phyloP scores from a whole-genome alignment of 768 basidiomycete species.

The Neoboletus magnificus region DNA sequence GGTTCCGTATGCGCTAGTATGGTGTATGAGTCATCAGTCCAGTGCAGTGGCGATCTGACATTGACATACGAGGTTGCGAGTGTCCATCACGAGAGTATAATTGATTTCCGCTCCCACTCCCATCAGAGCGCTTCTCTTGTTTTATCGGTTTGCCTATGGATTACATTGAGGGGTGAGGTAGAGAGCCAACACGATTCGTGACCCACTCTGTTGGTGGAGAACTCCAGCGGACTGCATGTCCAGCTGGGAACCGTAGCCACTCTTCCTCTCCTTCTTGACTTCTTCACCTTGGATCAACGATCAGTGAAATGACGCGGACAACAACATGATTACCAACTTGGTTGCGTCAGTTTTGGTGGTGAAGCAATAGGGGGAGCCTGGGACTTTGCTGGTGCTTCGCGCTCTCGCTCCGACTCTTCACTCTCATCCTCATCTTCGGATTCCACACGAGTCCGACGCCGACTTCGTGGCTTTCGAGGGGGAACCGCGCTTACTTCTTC shows the following conservation, averaged over 20 bases:
- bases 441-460: conserved; percentile 6
- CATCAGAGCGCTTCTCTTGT: conserved; percentile 14
- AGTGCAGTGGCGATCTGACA: not conserved
- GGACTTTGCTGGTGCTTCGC: not conserved
- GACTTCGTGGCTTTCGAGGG: conserved; percentile 1
- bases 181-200: not conserved
- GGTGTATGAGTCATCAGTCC: not conserved
- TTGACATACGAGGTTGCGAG: conserved; percentile 13
- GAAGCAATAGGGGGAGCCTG: not conserved
- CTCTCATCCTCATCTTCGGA: conserved; percentile 9
- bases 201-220: conserved; percentile 5
- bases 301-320: not conserved
- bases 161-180: not conserved
- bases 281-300: not conserved
- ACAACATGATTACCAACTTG: not conserved
- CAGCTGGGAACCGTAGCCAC: not conserved
- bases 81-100: not conserved
- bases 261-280: conserved; percentile 2
- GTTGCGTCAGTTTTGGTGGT: not conserved
- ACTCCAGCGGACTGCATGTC: not conserved
- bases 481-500: not conserved
- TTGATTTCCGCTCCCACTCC: not conserved
- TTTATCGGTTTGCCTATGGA: conserved; percentile 16
- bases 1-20: conserved; percentile 2
- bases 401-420: conserved; percentile 4